A percentile compares a stretch with the other conserved stretches of the same genome.
These are phyloP conservation scores for Bidens hawaiensis DNA, from an alignment of 140 eudicot species.

Conservation along the genomic window DNA sequence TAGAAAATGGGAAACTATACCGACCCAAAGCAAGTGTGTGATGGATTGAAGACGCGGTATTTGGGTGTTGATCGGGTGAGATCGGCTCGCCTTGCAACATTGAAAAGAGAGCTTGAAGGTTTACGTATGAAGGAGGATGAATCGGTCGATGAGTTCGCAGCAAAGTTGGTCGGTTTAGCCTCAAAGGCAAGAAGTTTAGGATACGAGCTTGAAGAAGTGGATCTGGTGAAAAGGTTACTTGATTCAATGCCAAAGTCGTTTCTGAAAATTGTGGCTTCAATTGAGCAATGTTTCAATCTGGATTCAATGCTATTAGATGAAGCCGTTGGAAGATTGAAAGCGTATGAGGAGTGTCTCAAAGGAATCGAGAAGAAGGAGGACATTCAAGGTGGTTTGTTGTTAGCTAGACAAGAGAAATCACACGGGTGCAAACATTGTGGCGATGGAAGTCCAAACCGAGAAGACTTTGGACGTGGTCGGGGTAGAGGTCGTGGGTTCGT, in stretches of 20 bases:
- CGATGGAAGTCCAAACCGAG: background rate
- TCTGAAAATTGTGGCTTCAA: too few species aligned
- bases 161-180: background rate
- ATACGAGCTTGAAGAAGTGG: background rate
- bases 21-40: too few species aligned
- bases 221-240: too few species aligned
- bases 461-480: too few species aligned
- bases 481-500: too few species aligned
- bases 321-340: conserved; percentile 1
- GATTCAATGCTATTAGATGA: background rate
- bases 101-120: too few species aligned
- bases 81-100: too few species aligned
- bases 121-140: background rate
- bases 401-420: background rate
- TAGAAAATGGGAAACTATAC: too few species aligned
- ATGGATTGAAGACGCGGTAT: too few species aligned
- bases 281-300: background rate
- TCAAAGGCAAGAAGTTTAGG: background rate
- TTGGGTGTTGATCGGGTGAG: too few species aligned
- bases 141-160: background rate
- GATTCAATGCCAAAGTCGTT: too few species aligned
- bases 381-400: background rate
- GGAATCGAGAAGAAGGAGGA: background rate
- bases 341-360: background rate
- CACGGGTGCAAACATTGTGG: background rate